Percentiles rank a stretch among this genome's conserved stretches.
Evolutionary conservation across 257 asterid genomes (phyloP).

Genomic region (Primulina eburnea): DNA sequence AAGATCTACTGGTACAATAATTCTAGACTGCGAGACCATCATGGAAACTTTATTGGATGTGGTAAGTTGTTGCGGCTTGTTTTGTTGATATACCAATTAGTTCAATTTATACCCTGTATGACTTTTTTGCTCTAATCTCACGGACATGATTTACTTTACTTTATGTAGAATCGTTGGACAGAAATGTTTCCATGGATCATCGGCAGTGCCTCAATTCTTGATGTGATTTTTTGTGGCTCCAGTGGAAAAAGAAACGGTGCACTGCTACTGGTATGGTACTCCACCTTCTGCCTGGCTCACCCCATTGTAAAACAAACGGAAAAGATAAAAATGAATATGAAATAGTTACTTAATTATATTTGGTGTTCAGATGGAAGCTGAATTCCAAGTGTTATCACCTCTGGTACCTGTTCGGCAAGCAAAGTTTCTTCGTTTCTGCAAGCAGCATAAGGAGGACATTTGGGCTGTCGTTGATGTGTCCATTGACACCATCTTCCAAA

Average conservation of each 20-base stretch:
- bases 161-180: constrained; percentile 46
- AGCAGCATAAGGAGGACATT: constrained; percentile 63
- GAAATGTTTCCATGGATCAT: constrained; percentile 51
- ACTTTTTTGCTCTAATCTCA: neutral
- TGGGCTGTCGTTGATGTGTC: constrained; percentile 94
- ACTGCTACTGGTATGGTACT: constrained; percentile 58
- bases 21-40: constrained; percentile 41
- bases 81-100: neutral
- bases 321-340: neutral
- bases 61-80: constrained; percentile 32
- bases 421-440: constrained; percentile 78
- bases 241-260: constrained; percentile 39
- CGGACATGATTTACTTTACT: constrained; percentile 1
- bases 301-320: neutral
- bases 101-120: neutral
- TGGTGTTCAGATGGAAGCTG: constrained; percentile 64
- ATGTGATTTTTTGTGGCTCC: constrained; percentile 38
- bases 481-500: constrained; percentile 46
- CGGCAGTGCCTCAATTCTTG: constrained; percentile 40
- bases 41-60: constrained; percentile 68
- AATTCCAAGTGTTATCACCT: constrained; percentile 79
- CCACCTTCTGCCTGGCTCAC: neutral
- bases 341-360: constrained; percentile 1
- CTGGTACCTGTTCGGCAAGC: constrained; percentile 56
- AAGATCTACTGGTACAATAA: constrained; percentile 54